These are phyloP conservation scores for Stemphylium vesicarium DNA, from an alignment of 2,329 filamentous ascomycete genomes.

Conservation along the genomic window DNA sequence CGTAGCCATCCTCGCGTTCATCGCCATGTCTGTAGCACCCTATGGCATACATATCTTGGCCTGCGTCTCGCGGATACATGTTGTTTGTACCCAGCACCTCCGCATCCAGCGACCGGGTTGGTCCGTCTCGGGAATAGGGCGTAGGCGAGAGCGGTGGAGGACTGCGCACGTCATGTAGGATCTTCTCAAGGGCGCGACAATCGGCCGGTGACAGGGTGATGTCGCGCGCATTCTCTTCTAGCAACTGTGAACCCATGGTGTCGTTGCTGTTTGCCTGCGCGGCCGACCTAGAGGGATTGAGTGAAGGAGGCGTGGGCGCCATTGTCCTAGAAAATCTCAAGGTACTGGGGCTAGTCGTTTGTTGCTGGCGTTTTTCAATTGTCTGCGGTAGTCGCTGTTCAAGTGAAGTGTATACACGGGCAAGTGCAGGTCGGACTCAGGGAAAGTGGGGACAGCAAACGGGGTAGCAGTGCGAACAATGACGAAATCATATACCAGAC, in stretches of 20 bases:
- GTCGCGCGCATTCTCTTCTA: no score
- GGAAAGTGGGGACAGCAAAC: constrained; percentile 2
- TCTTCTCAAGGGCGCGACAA: constrained; percentile 19
- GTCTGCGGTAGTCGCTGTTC: neutral
- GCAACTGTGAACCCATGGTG: neutral
- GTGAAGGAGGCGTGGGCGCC: neutral
- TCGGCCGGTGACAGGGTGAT: constrained; percentile 12
- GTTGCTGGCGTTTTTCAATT: neutral
- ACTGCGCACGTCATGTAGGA: constrained; percentile 9
- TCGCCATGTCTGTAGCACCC: neutral
- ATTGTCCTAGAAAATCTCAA: neutral
- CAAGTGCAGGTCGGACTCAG: no score
- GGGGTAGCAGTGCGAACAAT: neutral
- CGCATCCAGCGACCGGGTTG: neutral
- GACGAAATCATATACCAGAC: neutral
- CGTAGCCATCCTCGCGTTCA: constrained; percentile 20
- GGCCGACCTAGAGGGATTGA: neutral
- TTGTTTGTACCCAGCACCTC: neutral
- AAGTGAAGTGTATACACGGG: neutral
- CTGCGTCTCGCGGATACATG: neutral
- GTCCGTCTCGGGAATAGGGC: neutral
- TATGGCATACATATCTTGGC: neutral
- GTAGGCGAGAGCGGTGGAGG: constrained; percentile 2
- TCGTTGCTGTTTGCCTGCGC: neutral
- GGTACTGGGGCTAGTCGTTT: no score